Evolutionary conservation across 257 asterid species (phyloP), one percentile per base, ranked within the genome.

Genomic region (Solanum sitiens): DNA sequence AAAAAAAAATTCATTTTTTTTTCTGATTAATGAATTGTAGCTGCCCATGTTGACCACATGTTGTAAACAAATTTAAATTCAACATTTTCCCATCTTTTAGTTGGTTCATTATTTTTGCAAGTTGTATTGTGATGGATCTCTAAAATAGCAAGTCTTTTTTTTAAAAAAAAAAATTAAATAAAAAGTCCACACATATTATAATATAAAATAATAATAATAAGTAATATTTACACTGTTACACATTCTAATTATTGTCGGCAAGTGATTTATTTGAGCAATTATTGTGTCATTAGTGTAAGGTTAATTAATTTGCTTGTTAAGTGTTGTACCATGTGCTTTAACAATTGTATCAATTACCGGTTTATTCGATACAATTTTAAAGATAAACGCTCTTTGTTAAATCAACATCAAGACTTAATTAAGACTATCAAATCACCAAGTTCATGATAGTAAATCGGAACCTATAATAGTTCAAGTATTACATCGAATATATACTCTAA

Each of bases 31-130:
- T 80, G 44, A 47, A 80, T 47, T 80, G 44, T n/a, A 80, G 85
- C 85, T 27, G 85, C 85, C 68, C 85, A 80, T 80, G 67, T 47
- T 80, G 85, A 80, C 85, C 68, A 80, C 85, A 80, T 47, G 68
- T 47, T 80, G 18, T 15, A 47, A 80, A 80, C 44, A 30, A 50
- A 47, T 27, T 80, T 27, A 30, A 47, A 27, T 45, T 15, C 85
- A 47, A 3, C 65, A 50, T 80, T 47, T 79, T 53, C 40, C 23
- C 42, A 45, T 45, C 84, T 79, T 76, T 79, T 79, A 8, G 40
- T 45, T 79, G 84, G 27, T 40, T 25, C 45, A 79, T 25, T 79
- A 27, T 45, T 16, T 79, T 16, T 80, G 20, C 44, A 80, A 80
- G 68, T 80, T 80, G 85, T 79, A 7, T 15, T 10, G 85, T 30